A percentile compares a stretch with the other conserved stretches of the same genome.
Evolutionary conservation across 371 early-diverging fungal species (phyloP).

Genomic region (Lichtheimia ornata): DNA sequence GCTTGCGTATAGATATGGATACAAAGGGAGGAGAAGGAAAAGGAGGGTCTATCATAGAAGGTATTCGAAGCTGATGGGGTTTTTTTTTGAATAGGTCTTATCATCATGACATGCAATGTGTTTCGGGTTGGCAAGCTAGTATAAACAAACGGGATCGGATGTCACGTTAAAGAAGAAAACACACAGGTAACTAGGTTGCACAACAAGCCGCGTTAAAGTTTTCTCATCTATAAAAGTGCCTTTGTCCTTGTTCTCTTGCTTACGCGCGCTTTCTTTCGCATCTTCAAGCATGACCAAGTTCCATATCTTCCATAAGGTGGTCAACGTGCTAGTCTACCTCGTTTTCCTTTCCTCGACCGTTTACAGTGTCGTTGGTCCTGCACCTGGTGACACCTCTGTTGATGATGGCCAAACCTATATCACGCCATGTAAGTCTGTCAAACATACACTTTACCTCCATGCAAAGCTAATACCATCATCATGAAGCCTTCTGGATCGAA

Average conservation of each 20-base stretch:
- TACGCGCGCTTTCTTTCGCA: not conserved
- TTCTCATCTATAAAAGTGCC: not conserved
- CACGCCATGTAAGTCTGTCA: constrained; percentile 47
- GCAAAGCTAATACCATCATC: not conserved
- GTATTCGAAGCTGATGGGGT: not conserved
- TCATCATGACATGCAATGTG: constrained; percentile 6
- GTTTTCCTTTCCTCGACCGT: constrained; percentile 66
- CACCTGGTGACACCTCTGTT: constrained; percentile 27
- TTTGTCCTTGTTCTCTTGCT: not conserved
- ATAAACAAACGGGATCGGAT: not conserved
- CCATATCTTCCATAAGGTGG: constrained; percentile 55
- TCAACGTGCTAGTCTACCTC: constrained; percentile 71
- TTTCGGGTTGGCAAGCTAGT: constrained; percentile 1
- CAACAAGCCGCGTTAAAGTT: constrained; percentile 14
- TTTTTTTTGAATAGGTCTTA: not conserved
- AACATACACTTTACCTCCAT: not conserved
- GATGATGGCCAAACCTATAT: constrained; percentile 50
- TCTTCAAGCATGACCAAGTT: constrained; percentile 28
- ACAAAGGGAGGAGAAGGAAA: not conserved
- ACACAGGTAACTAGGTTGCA: constrained; percentile 2
- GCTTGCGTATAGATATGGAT: not conserved
- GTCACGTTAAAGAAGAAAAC: too few species aligned
- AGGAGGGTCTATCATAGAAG: too few species aligned
- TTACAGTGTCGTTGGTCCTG: constrained; percentile 57
- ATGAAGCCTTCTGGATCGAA: constrained; percentile 47